A percentile compares a stretch with the other conserved stretches of the same genome.
These are phyloP conservation scores for Paraphoma chrysanthemicola DNA, from an alignment of 2,329 filamentous ascomycete genomes.

Conservation along the genomic window DNA sequence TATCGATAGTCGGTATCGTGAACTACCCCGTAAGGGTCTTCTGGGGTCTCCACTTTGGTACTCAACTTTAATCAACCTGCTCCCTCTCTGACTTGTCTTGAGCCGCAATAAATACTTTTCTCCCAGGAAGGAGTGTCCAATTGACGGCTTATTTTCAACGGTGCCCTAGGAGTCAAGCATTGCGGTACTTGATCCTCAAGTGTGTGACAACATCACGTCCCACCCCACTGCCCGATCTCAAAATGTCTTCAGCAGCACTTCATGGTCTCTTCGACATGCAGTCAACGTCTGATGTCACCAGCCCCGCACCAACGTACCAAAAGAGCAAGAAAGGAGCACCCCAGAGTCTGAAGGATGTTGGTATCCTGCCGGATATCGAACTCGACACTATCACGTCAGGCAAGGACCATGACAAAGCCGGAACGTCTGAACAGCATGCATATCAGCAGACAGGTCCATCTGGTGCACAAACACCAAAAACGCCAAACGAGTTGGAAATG, in stretches of 20 bases:
- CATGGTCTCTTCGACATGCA: conserved; percentile 54
- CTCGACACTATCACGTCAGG: conserved; percentile 34
- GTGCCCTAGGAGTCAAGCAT: too few relatives aligned
- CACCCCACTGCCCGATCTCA: conserved; percentile 1
- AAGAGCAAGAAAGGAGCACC: conserved; percentile 25
- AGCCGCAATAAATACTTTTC: not conserved
- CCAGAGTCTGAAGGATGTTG: conserved; percentile 18
- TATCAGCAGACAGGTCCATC: conserved; percentile 14
- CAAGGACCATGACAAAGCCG: conserved; percentile 24
- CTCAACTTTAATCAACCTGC: not conserved
- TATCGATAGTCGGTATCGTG: not conserved
- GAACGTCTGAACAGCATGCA: conserved; percentile 20
- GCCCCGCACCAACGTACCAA: conserved; percentile 47
- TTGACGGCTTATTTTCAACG: too few relatives aligned
- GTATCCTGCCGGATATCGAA: conserved; percentile 39
- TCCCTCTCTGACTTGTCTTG: not conserved
- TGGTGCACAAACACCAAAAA: conserved; percentile 34
- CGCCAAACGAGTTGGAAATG: conserved; percentile 58
- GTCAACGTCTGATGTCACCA: conserved; percentile 41
- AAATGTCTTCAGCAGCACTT: conserved; percentile 47
- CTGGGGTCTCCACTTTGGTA: not conserved
- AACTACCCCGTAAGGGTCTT: not conserved
- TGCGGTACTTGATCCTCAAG: too few relatives aligned
- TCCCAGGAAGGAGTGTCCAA: too few relatives aligned
- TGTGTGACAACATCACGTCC: not conserved